Evolutionary conservation across 768 basidiomycete genomes (phyloP).

Genomic region (Boletus sp.): DNA sequence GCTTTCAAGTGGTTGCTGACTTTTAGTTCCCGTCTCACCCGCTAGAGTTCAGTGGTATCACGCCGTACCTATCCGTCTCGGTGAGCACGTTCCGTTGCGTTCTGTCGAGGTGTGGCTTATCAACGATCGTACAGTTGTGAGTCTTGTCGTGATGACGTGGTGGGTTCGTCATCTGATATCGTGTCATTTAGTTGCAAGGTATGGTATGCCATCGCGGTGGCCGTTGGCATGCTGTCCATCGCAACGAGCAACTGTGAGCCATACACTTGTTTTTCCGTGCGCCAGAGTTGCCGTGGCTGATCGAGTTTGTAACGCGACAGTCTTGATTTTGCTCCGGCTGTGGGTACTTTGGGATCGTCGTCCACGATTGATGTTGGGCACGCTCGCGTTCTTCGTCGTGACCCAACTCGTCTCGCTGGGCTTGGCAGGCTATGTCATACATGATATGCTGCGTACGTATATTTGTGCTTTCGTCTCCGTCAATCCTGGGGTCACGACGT

Average conservation of each 20-base stretch:
- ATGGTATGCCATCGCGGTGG: conserved; percentile 17
- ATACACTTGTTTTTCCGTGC: background rate
- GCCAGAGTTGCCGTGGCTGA: conserved; percentile 1
- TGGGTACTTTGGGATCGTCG: conserved; percentile 38
- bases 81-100: conserved; percentile 10
- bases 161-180: background rate
- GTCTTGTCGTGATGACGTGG: background rate
- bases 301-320: conserved; percentile 17
- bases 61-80: conserved; percentile 7
- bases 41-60: conserved; percentile 25
- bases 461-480: background rate
- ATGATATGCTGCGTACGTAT: conserved; percentile 29
- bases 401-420: conserved; percentile 29
- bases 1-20: background rate
- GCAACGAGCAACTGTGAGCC: conserved; percentile 36
- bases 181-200: conserved; percentile 24
- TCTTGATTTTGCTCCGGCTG: conserved; percentile 39
- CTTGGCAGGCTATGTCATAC: conserved; percentile 25
- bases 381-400: conserved; percentile 29
- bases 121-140: conserved; percentile 16
- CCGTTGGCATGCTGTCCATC: conserved; percentile 37
- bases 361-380: conserved; percentile 28
- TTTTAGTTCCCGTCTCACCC: background rate
- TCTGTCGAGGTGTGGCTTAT: background rate
- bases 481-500: background rate